Conservation (phyloP, 1,284 basidiomycete species). For the Fistulinella cinereoalba region DNA sequence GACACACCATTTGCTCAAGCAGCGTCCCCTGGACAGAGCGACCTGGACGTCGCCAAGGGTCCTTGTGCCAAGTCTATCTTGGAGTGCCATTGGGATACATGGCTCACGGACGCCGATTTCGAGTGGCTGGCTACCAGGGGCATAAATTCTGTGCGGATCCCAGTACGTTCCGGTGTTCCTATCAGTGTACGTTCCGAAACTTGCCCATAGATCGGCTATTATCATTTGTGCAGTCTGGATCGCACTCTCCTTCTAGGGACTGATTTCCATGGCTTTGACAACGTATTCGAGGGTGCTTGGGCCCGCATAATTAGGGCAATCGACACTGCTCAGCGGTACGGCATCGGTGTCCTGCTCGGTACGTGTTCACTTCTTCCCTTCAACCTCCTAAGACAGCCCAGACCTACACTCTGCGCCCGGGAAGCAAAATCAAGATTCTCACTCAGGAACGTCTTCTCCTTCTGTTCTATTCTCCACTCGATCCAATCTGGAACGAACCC, state of each 20-base stretch:
- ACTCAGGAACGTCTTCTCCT: conserved; percentile 59
- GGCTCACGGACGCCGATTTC: conserved; percentile 72
- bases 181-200: conserved; percentile 9
- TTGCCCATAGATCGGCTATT: conserved; percentile 68
- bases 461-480: conserved; percentile 47
- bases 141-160: conserved; percentile 82
- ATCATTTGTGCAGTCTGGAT: conserved; percentile 66
- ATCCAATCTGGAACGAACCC: conserved; percentile 56
- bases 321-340: conserved; percentile 54
- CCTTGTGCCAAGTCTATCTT: conserved; percentile 57
- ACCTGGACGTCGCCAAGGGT: conserved; percentile 73
- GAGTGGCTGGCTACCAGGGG: conserved; percentile 72
- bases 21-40: conserved; percentile 58
- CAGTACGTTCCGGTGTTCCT: conserved; percentile 46
- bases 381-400: conserved; percentile 25
- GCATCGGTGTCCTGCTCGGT: conserved; percentile 83
- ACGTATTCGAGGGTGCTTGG: conserved; percentile 76
- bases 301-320: conserved; percentile 65
- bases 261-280: conserved; percentile 60
- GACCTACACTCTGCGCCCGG: conserved; percentile 76
- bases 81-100: conserved; percentile 80
- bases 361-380: conserved; percentile 10
- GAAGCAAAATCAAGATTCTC: conserved; percentile 69
- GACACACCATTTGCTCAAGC: conserved; percentile 56
- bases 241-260: conserved; percentile 67